Evolutionary conservation across 169 alveolate species (phyloP).

Genomic region (Plasmodium cynomolgi): DNA sequence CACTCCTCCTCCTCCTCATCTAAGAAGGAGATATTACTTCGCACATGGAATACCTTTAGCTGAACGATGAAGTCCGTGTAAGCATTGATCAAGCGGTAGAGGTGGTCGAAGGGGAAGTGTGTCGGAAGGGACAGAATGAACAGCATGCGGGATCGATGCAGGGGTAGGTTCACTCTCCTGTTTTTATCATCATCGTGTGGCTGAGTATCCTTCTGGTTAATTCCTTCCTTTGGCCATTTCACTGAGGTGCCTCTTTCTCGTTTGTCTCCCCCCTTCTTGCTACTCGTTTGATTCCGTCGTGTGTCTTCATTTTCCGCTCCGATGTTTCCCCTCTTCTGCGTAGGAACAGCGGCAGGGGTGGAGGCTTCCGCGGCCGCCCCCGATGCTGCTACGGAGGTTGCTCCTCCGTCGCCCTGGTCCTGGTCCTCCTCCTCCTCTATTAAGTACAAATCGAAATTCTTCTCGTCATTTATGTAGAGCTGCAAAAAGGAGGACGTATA

Average conservation of each 20-base stretch:
- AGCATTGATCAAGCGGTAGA: constrained; percentile 18
- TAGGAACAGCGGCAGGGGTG: neutral
- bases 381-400: neutral
- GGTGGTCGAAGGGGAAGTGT: constrained; percentile 15
- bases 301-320: neutral
- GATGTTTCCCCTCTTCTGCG: neutral
- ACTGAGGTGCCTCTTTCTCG: neutral
- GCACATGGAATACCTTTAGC: constrained; percentile 14
- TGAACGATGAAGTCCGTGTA: constrained; percentile 23
- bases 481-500: constrained; percentile 25
- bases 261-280: neutral
- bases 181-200: neutral
- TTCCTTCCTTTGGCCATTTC: neutral
- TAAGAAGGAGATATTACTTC: constrained; percentile 11
- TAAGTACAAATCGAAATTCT: constrained; percentile 48
- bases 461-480: constrained; percentile 5
- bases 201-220: neutral
- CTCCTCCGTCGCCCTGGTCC: neutral
- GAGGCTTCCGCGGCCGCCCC: neutral
- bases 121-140: constrained; percentile 36
- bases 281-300: neutral
- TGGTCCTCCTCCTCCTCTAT: constrained; percentile 33
- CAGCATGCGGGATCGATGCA: constrained; percentile 62
- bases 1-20: neutral
- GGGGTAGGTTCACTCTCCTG: constrained; percentile 20